A percentile compares a stretch with the other conserved stretches of the same genome.
These are phyloP conservation scores for Ogataea thermomethanolica DNA, from an alignment of 805 yeast genomes.

Conservation along the genomic window DNA sequence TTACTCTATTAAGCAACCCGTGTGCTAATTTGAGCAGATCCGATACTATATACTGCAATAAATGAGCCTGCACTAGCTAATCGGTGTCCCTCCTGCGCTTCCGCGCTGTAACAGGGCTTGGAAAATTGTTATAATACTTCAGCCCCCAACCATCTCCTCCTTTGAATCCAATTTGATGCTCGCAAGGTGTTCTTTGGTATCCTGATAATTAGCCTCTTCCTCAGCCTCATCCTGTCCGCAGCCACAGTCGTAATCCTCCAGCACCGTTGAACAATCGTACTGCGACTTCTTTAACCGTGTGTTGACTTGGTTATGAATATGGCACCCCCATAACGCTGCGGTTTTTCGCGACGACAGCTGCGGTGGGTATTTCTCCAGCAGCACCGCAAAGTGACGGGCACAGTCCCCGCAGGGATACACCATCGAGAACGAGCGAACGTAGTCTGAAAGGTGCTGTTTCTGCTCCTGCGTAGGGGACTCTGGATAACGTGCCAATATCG, in stretches of 20 bases:
- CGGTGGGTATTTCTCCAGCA: constrained; percentile 75
- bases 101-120: not conserved
- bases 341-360: constrained; percentile 70
- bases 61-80: too few species aligned
- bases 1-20: not conserved
- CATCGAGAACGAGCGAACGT: constrained; percentile 74
- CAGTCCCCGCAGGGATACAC: constrained; percentile 98
- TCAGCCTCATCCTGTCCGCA: constrained; percentile 75
- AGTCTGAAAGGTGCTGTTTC: constrained; percentile 56
- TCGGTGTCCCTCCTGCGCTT: not conserved
- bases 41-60: too few species aligned
- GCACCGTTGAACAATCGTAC: constrained; percentile 81
- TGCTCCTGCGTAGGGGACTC: constrained; percentile 69
- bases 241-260: constrained; percentile 95
- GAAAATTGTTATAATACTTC: not conserved
- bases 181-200: constrained; percentile 37
- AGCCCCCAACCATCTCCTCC: constrained; percentile 32
- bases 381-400: constrained; percentile 80
- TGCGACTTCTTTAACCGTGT: constrained; percentile 59
- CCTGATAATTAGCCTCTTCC: constrained; percentile 42
- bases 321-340: constrained; percentile 97
- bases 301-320: constrained; percentile 84
- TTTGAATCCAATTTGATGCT: constrained; percentile 45
- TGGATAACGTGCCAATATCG: constrained; percentile 89
- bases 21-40: too few species aligned